Conservation (phyloP, 2,329 filamentous ascomycete species). For the Aspergillus clavatus region DNA sequence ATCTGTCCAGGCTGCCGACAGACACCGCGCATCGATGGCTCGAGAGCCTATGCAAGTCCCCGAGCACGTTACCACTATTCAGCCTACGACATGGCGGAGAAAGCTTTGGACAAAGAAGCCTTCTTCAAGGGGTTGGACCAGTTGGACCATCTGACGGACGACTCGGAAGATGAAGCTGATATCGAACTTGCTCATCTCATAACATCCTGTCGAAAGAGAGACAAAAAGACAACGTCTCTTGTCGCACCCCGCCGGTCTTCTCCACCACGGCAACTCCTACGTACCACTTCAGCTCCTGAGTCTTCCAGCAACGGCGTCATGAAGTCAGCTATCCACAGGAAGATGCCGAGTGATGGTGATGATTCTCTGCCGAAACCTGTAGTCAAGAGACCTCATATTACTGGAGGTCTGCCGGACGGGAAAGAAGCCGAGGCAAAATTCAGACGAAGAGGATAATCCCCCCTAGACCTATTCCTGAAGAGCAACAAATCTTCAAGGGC, state of each 20-base stretch:
- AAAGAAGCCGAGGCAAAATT: slow-evolving; percentile 9
- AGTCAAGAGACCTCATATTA: slow-evolving; percentile 13
- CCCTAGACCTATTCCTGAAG: slow-evolving; percentile 47
- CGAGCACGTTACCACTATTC: slow-evolving; percentile 13
- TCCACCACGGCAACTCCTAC: slow-evolving; percentile 1
- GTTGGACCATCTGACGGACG: slow-evolving; percentile 26
- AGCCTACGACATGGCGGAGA: slow-evolving; percentile 16
- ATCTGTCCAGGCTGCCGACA: slow-evolving; percentile 10
- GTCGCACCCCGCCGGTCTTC: not conserved
- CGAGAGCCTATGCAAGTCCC: slow-evolving; percentile 1
- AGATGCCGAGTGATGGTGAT: not conserved
- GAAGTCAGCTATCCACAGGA: not conserved
- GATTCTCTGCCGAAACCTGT: not conserved
- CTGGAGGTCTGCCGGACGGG: slow-evolving; percentile 10
- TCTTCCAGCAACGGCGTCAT: not conserved
- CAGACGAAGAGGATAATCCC: slow-evolving; percentile 31
- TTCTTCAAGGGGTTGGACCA: slow-evolving; percentile 36
- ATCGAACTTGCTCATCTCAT: slow-evolving; percentile 18
- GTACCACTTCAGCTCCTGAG: slow-evolving; percentile 2
- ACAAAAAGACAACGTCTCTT: not conserved
- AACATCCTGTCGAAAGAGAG: slow-evolving; percentile 1
- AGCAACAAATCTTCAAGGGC: slow-evolving; percentile 55
- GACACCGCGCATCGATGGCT: slow-evolving; percentile 14
- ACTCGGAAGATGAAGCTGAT: slow-evolving; percentile 21
- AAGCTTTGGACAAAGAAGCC: slow-evolving; percentile 24